Base-by-base conservation (phyloP, 2,329 filamentous ascomycete genomes). In the Chaetomiaceae sp. region DNA sequence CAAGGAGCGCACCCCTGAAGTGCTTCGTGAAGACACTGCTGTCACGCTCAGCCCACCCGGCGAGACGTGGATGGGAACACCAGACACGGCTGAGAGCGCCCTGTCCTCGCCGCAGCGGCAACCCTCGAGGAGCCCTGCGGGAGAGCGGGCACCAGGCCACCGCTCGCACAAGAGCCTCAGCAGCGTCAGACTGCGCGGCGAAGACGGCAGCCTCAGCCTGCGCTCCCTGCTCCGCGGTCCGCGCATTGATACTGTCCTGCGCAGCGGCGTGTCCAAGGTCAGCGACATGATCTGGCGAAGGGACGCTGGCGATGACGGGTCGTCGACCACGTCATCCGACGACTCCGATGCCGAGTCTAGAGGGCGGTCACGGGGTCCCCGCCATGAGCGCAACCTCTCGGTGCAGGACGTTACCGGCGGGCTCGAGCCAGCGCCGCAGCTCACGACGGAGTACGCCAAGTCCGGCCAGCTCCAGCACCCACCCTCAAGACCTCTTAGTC, bases 191-290 rank as follows among this genome's bases (percentile, higher is more conserved):
- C 62, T 68, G 15, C 69, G 62, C 45, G 54, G 59, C 19, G 70
- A 75, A 32, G 69, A 76, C 44, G 61, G 65, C 32, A 79, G 78
- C 9, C 49, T 55, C 15, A 80, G 78, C 29, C 72, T 88, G 8
- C 79, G 83, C 34, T 81, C 84, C 6, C 83, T 95, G 38, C 84
- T 95, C 66, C 91, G 88, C 66, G 83, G 82, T 3, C 78, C 81
- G 40, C 75, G 85, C 45, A 81, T 91, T 52, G 86, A 88, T 50
- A 85, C 79, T 24, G 75, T 88, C 24, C 77, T 94, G 36, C 74
- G 76, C 20, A 77, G 71, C 6, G 67, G 77, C 19, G 74, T 80
- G 6, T 77, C 74, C 20, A 78, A 73, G 55, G 62, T 81, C 12
- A 72, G 75, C 24, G 77, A 79, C 41, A 66, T 81, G 42, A 54